A percentile compares a stretch with the other conserved stretches of the same genome.
These are phyloP conservation scores for Mycena sp. DNA, from an alignment of 1,284 basidiomycete species.

Conservation along the genomic window DNA sequence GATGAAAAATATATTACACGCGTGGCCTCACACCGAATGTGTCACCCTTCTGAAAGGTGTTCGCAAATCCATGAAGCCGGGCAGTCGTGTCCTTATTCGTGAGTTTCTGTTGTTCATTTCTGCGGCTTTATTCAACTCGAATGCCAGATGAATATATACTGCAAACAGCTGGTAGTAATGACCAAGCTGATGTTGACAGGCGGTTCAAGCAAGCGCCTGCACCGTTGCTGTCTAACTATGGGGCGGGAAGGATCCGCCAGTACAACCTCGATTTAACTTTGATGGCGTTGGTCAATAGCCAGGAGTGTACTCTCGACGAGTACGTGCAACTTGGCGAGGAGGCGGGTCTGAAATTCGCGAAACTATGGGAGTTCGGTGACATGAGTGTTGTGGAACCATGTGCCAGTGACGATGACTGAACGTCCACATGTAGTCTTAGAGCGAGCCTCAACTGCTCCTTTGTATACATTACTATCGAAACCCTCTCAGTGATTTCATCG, in stretches of 20 bases:
- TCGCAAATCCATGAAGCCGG: conserved; percentile 38
- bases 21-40: conserved; percentile 42
- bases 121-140: background rate
- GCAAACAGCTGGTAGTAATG: conserved; percentile 31
- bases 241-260: conserved; percentile 35
- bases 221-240: conserved; percentile 40
- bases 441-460: too few species aligned
- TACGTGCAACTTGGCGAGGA: conserved; percentile 23
- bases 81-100: conserved; percentile 44
- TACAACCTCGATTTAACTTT: conserved; percentile 41
- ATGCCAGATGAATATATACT: conserved; percentile 31
- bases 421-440: too few species aligned
- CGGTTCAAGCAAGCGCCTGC: conserved; percentile 31
- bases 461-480: too few species aligned
- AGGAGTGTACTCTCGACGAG: conserved; percentile 34
- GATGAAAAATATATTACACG: conserved; percentile 38
- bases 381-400: conserved; percentile 26
- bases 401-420: conserved; percentile 5
- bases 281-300: conserved; percentile 35
- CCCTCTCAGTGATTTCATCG: too few species aligned
- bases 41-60: conserved; percentile 42
- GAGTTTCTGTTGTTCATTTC: background rate
- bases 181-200: background rate
- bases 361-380: conserved; percentile 30
- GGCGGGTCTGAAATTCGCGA: conserved; percentile 20